Evolutionary conservation across 2,329 filamentous ascomycete genomes (phyloP).

Genomic region (Thielaviopsis punctulata): DNA sequence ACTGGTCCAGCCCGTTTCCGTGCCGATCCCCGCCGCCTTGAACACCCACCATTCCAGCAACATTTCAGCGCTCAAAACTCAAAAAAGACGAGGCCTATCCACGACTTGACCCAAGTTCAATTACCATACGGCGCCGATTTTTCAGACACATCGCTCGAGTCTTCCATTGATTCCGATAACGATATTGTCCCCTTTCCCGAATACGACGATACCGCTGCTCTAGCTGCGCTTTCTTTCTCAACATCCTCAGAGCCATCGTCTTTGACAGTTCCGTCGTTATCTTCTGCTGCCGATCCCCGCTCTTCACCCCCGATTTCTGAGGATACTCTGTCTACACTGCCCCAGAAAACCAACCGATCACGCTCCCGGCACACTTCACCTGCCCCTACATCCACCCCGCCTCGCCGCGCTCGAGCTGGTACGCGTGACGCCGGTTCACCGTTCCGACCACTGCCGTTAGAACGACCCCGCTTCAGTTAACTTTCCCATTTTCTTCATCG

Average conservation of each 20-base stretch:
- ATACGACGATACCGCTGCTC: conserved; percentile 10
- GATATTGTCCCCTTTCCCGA: conserved; percentile 11
- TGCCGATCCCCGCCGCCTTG: conserved; percentile 12
- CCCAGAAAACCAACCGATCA: conserved; percentile 4
- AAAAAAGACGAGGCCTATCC: conserved; percentile 4
- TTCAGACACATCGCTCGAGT: conserved; percentile 4
- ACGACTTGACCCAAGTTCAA: conserved; percentile 8
- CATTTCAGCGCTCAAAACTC: conserved; percentile 10
- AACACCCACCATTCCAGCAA: conserved; percentile 12
- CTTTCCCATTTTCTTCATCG: background rate
- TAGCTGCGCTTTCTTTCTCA: conserved; percentile 9
- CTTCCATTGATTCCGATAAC: conserved; percentile 1
- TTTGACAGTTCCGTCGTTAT: background rate
- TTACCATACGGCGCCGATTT: conserved; percentile 11
- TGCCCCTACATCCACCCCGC: conserved; percentile 9
- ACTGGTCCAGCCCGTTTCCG: conserved; percentile 12
- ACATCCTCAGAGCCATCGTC: background rate
- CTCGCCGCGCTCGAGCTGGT: conserved; percentile 10
- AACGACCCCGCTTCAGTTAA: conserved; percentile 12
- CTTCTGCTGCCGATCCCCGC: conserved; percentile 8
- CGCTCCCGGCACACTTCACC: conserved; percentile 11
- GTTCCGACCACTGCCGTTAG: conserved; percentile 8
- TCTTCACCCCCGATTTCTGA: conserved; percentile 9
- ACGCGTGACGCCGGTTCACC: conserved; percentile 12
- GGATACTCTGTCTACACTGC: conserved; percentile 9